A percentile compares a stretch with the other conserved stretches of the same genome.
phyloP scores from a whole-genome alignment of 371 early-diverging fungal genomes.

The Mucor mucedo region DNA sequence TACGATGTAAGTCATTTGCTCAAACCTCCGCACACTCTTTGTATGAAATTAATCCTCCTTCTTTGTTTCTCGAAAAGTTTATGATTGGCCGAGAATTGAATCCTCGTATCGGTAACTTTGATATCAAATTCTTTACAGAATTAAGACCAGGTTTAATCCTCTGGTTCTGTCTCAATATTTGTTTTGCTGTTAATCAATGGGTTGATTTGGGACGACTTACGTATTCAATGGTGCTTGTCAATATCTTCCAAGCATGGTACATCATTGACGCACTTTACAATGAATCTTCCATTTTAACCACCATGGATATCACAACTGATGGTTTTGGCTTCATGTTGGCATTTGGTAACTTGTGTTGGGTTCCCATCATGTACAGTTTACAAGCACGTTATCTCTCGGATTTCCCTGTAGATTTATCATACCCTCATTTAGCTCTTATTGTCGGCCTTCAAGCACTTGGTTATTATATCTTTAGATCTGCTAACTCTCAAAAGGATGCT shows the following conservation, averaged over 20 bases:
- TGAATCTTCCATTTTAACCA: constrained; percentile 85
- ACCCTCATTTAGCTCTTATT: constrained; percentile 45
- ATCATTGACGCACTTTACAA: constrained; percentile 84
- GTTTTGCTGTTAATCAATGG: constrained; percentile 82
- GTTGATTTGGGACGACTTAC: constrained; percentile 68
- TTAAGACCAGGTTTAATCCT: constrained; percentile 89
- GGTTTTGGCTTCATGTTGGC: constrained; percentile 95
- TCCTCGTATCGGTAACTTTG: constrained; percentile 84
- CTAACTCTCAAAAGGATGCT: constrained; percentile 87
- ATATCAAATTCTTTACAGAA: constrained; percentile 93
- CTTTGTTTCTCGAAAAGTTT: constrained; percentile 44
- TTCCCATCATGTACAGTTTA: constrained; percentile 87
- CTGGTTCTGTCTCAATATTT: constrained; percentile 78
- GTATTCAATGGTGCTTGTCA: constrained; percentile 78
- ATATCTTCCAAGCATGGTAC: constrained; percentile 82
- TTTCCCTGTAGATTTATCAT: constrained; percentile 62
- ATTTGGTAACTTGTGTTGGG: constrained; percentile 89
- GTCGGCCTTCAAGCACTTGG: constrained; percentile 67
- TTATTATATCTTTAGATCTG: constrained; percentile 84
- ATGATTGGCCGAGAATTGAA: constrained; percentile 87
- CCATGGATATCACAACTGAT: constrained; percentile 94
- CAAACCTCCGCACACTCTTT: background rate
- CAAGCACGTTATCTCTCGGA: constrained; percentile 88
- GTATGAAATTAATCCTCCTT: no score
- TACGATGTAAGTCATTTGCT: constrained; percentile 78